These are phyloP conservation scores for Panus rudis DNA, from an alignment of 768 basidiomycete species.

Conservation along the genomic window DNA sequence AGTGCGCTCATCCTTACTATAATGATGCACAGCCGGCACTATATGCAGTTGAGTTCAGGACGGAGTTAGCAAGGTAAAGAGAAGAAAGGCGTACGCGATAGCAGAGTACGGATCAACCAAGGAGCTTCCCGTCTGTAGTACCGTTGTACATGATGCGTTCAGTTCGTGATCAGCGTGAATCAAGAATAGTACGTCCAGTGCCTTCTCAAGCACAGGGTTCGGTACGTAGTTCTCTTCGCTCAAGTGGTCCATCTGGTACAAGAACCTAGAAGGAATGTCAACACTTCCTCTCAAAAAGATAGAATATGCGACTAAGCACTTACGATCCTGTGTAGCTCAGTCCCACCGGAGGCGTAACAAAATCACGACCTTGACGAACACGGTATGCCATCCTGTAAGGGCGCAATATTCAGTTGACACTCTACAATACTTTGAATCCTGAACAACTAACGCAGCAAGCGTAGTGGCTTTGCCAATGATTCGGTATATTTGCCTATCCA, in stretches of 20 bases:
- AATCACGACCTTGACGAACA: constrained; percentile 82
- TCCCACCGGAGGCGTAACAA: constrained; percentile 77
- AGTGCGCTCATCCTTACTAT: constrained; percentile 54
- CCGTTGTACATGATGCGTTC: constrained; percentile 81
- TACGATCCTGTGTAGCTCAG: constrained; percentile 82
- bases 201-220: constrained; percentile 80
- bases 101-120: constrained; percentile 89
- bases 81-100: constrained; percentile 48
- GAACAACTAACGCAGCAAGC: constrained; percentile 61
- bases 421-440: too few species aligned
- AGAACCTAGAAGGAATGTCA: constrained; percentile 42
- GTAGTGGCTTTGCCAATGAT: constrained; percentile 86
- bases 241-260: constrained; percentile 87
- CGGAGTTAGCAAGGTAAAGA: background rate
- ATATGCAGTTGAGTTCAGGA: background rate
- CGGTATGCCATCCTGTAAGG: constrained; percentile 80
- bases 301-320: constrained; percentile 20
- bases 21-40: constrained; percentile 84
- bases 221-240: constrained; percentile 68
- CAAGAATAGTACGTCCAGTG: constrained; percentile 82
- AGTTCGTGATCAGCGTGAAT: constrained; percentile 89
- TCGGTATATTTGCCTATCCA: constrained; percentile 91
- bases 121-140: constrained; percentile 82
- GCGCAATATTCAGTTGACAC: background rate
- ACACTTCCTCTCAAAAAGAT: background rate